These are phyloP conservation scores for Breviolum minutum DNA, from an alignment of 73 alveolate genomes.

Conservation along the genomic window DNA sequence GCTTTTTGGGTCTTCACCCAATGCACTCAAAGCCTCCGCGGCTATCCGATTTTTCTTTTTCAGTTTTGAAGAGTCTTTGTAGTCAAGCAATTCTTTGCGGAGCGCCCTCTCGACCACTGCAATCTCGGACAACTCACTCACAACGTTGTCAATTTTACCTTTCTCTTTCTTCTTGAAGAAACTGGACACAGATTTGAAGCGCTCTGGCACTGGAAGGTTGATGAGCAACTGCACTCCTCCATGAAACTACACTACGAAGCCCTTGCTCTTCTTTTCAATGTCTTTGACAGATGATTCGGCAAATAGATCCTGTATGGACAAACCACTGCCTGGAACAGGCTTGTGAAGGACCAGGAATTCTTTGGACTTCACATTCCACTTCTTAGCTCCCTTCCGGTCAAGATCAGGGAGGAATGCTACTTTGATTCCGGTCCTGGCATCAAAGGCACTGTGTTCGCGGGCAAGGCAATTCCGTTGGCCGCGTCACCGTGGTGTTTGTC, in stretches of 20 bases:
- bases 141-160: background rate
- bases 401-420: slow-evolving; percentile 43
- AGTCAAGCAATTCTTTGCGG: background rate
- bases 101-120: slow-evolving; percentile 2
- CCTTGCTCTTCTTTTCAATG: slow-evolving; percentile 11
- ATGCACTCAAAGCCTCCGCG: background rate
- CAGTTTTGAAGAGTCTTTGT: background rate
- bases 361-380: background rate
- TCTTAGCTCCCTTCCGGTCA: background rate
- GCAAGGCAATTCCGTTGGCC: slow-evolving; percentile 28
- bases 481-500: slow-evolving; percentile 14
- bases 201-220: slow-evolving; percentile 5
- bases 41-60: too few relatives aligned
- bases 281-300: slow-evolving; percentile 3
- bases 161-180: slow-evolving; percentile 30
- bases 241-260: slow-evolving; percentile 42
- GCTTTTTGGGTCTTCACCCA: background rate
- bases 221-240: slow-evolving; percentile 64
- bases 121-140: background rate
- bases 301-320: background rate
- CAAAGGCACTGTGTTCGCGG: slow-evolving; percentile 36
- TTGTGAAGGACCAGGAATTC: slow-evolving; percentile 39
- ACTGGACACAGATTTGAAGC: slow-evolving; percentile 15
- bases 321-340: background rate
- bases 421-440: slow-evolving; percentile 3